Evolutionary conservation across 2,329 filamentous ascomycete species (phyloP).

Genomic region (Botrytis paeoniae): DNA sequence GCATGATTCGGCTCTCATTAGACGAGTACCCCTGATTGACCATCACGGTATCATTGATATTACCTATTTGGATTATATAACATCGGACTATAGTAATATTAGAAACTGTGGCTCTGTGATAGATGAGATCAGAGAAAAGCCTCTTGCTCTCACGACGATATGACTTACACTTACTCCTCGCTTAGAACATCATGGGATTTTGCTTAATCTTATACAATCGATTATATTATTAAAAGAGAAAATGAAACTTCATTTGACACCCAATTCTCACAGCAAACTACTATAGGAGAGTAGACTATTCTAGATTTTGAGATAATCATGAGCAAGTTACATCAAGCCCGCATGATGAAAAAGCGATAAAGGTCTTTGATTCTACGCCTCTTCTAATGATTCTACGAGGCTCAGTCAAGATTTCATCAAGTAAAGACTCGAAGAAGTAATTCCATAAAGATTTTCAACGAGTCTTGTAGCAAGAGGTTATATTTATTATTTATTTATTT

Average conservation of each 20-base stretch:
- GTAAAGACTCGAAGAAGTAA: rapidly evolving
- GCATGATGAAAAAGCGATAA: rapidly evolving
- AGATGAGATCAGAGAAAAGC: neutral
- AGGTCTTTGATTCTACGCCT: neutral
- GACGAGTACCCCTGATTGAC: neutral
- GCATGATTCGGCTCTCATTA: neutral
- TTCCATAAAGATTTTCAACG: neutral
- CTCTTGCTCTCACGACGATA: neutral
- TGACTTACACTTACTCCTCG: neutral
- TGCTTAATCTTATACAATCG: neutral
- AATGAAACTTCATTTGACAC: rapidly evolving
- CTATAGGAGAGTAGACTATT: rapidly evolving
- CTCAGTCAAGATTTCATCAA: too few relatives aligned
- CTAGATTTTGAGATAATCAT: neutral
- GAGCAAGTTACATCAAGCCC: neutral
- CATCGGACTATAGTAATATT: neutral
- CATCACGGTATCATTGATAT: neutral
- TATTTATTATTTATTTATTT: too few relatives aligned
- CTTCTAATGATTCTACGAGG: neutral
- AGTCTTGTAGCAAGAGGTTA: too few relatives aligned
- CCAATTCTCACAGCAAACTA: rapidly evolving
- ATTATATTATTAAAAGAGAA: neutral
- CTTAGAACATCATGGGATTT: neutral
- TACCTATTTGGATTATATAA: rapidly evolving
- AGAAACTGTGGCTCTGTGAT: neutral